phyloP scores from a whole-genome alignment of 495 filamentous ascomycete species.

The Penicillium simplicissimum region DNA sequence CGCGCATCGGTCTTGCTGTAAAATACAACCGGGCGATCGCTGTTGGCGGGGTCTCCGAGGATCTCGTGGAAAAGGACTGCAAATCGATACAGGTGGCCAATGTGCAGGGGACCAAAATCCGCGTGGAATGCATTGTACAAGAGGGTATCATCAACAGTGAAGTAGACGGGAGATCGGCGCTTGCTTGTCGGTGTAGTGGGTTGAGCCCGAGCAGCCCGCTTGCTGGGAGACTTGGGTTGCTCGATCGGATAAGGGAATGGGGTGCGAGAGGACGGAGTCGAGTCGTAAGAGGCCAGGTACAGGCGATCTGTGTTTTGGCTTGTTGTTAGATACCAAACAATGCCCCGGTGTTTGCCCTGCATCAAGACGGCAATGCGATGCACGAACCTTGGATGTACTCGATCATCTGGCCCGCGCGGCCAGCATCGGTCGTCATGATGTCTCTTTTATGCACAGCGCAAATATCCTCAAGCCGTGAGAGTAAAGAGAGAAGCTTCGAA shows the following conservation, averaged over 20 bases:
- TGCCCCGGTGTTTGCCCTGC: not conserved
- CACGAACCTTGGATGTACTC: conserved; percentile 74
- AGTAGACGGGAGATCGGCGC: conserved; percentile 76
- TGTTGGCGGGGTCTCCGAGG: conserved; percentile 80
- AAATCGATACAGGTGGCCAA: conserved; percentile 95
- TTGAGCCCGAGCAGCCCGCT: conserved; percentile 69
- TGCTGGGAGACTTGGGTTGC: conserved; percentile 66
- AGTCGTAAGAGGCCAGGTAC: conserved; percentile 90
- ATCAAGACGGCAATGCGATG: not conserved
- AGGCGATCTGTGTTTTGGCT: conserved; percentile 69
- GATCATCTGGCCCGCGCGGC: conserved; percentile 68
- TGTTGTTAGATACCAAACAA: conserved; percentile 16
- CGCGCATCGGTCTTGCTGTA: conserved; percentile 90
- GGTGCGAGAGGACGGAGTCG: conserved; percentile 74
- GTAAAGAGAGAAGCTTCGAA: conserved; percentile 12
- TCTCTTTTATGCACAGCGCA: conserved; percentile 14
- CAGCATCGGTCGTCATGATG: conserved; percentile 41
- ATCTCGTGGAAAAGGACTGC: conserved; percentile 94
- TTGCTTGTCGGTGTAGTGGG: conserved; percentile 54
- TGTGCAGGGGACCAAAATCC: conserved; percentile 96
- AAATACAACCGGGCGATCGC: conserved; percentile 84
- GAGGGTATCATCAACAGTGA: conserved; percentile 88
- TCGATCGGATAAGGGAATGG: conserved; percentile 80
- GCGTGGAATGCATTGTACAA: conserved; percentile 98
- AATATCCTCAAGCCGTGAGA: conserved; percentile 11